These are phyloP conservation scores for Pseudopithomyces chartarum DNA, from an alignment of 2,329 filamentous ascomycete species.

Conservation along the genomic window DNA sequence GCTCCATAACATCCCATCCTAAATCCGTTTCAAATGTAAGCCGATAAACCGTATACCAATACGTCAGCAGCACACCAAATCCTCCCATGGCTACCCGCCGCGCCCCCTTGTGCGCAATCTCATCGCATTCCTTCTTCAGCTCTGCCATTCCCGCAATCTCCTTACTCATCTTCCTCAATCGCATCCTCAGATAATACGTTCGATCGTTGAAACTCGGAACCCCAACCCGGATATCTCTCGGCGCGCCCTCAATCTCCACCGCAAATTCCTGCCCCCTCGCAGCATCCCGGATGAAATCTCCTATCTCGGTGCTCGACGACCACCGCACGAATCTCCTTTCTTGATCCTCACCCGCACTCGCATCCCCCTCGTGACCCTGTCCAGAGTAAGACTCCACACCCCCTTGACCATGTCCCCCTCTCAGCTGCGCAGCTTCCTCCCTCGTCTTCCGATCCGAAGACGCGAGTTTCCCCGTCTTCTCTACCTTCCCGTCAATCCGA, in stretches of 20 bases:
- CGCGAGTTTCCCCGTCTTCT: constrained; percentile 49
- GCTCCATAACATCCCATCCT: constrained; percentile 91
- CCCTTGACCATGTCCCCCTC: constrained; percentile 58
- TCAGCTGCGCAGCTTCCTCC: constrained; percentile 43
- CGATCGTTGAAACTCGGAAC: constrained; percentile 88
- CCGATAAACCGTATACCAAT: constrained; percentile 82
- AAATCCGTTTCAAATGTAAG: constrained; percentile 72
- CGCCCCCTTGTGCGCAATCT: constrained; percentile 74
- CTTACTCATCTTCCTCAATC: constrained; percentile 72
- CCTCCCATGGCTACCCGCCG: constrained; percentile 81
- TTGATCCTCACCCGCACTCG: too few species aligned
- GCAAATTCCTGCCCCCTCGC: constrained; percentile 83
- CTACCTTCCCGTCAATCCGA: constrained; percentile 55
- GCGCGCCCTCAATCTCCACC: constrained; percentile 76
- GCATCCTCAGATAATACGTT: constrained; percentile 84
- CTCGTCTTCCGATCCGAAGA: constrained; percentile 29
- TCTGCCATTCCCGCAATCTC: constrained; percentile 71
- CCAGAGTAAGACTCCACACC: constrained; percentile 74
- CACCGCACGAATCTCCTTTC: constrained; percentile 78
- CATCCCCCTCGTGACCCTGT: constrained; percentile 68
- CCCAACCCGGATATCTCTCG: constrained; percentile 72
- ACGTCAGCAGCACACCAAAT: constrained; percentile 72
- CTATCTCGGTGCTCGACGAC: constrained; percentile 87
- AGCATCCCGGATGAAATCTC: constrained; percentile 91
- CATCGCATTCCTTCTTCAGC: constrained; percentile 82